These are phyloP conservation scores for Komagataella mondaviorum DNA, from an alignment of 805 yeast genomes.

Conservation along the genomic window DNA sequence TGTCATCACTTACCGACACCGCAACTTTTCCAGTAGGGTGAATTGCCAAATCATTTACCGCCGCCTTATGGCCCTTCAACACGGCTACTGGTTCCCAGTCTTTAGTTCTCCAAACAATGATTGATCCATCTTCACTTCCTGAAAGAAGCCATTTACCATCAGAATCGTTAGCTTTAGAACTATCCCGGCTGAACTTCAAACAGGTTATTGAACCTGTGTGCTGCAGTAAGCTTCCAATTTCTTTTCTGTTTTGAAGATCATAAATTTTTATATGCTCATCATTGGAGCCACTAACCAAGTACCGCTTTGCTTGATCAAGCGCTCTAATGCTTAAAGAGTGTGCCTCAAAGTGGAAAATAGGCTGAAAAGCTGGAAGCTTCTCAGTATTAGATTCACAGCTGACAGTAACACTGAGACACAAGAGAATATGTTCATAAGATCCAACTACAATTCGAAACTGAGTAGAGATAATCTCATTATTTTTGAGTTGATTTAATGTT, in stretches of 20 bases:
- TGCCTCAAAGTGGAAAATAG: constrained; percentile 92
- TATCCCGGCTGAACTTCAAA: constrained; percentile 54
- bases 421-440: constrained; percentile 85
- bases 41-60: constrained; percentile 72
- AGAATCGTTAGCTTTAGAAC: constrained; percentile 11
- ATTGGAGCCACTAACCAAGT: constrained; percentile 85
- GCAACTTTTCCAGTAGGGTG: constrained; percentile 90
- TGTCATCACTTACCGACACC: constrained; percentile 76
- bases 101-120: constrained; percentile 86
- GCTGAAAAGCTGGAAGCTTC: constrained; percentile 61
- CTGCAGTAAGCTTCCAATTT: constrained; percentile 77
- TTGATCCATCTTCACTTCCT: constrained; percentile 83
- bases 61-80: constrained; percentile 79
- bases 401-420: constrained; percentile 63
- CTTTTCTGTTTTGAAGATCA: constrained; percentile 87
- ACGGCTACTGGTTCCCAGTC: constrained; percentile 93
- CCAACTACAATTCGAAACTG: constrained; percentile 82
- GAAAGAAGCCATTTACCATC: constrained; percentile 84
- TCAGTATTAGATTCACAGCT: constrained; percentile 9
- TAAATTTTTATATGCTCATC: constrained; percentile 93
- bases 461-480: not conserved
- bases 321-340: constrained; percentile 82
- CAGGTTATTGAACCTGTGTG: constrained; percentile 84
- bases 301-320: constrained; percentile 70
- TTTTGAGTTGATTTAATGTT: no score